Base-by-base conservation (phyloP, 495 filamentous ascomycete species). In the Echria macrotheca region DNA sequence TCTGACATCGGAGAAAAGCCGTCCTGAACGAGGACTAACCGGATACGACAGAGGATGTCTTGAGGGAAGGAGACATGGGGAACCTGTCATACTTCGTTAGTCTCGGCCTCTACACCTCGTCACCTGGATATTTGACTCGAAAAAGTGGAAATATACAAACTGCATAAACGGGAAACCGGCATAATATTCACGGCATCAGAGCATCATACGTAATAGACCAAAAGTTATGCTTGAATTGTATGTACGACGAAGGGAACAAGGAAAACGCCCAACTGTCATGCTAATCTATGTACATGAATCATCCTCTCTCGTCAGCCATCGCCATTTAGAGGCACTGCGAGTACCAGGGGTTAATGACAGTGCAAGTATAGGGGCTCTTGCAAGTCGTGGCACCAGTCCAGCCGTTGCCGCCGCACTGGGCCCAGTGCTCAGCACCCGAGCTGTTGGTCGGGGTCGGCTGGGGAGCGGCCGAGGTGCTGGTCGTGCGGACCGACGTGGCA, bases 351-450 rank as follows among this genome's bases (percentile, higher is more conserved):
- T 67, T 68, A 21, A 37, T 4, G 45, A 49, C 45, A 8, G 32
- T 46, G 65, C 65, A 68, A 26, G 39, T 60, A 22, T 35, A 60
- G 56, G 65, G 43, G 57, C 58, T 28, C 58, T 64, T 61, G 61
- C 72, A 76, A 2, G 53, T 17, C 24, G 67, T 74, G 49, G 69
- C 65, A 36, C 71, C 72, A 5, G 52, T 67, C 45, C 56, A 76
- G 35, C 71, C 72, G 23, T 56, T 56, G 12, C 75, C 74, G 22
- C 73, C 74, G 51, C 75, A 78, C 54, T 77, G 74, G 8, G 26
- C 52, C 50, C 50, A 64, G 50, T 52, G 57, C 22, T 41, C 50
- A 28, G 56, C 52, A 12, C 52, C 52, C 22, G 49, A 59, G 25
- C 37, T 37, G 18, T 54, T 54, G 37, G 52, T 39, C 24, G 54